These are phyloP conservation scores for Escovopsis weberi DNA, from an alignment of 2,329 filamentous ascomycete species.

Conservation along the genomic window DNA sequence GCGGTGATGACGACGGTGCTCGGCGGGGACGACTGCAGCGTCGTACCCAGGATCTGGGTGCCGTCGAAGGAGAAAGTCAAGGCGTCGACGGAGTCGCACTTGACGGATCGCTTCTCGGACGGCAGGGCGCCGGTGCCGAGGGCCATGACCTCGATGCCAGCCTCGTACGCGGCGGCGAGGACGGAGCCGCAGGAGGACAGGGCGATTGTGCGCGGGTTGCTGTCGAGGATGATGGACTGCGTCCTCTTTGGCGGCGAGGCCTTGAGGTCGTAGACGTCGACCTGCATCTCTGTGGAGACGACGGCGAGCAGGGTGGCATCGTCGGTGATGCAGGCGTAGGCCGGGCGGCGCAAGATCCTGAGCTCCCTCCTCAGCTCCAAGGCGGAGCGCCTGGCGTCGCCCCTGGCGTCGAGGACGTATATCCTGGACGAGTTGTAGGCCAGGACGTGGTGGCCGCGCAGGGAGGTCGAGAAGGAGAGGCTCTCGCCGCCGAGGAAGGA, in stretches of 20 bases:
- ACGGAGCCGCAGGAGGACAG: constrained; percentile 72
- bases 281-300: constrained; percentile 66
- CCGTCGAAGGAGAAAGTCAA: constrained; percentile 66
- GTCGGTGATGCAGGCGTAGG: constrained; percentile 65
- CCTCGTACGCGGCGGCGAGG: constrained; percentile 70
- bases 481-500: constrained; percentile 73
- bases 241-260: constrained; percentile 50
- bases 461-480: constrained; percentile 70
- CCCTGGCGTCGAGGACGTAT: constrained; percentile 57
- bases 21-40: constrained; percentile 46
- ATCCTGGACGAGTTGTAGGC: constrained; percentile 79
- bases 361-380: constrained; percentile 60
- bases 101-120: constrained; percentile 60
- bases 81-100: constrained; percentile 61
- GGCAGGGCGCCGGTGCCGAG: constrained; percentile 47
- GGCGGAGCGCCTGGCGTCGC: constrained; percentile 20
- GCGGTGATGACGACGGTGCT: constrained; percentile 66
- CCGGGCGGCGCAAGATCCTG: constrained; percentile 62
- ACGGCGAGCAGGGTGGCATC: constrained; percentile 65
- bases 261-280: constrained; percentile 68
- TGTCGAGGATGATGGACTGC: constrained; percentile 64
- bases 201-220: constrained; percentile 63
- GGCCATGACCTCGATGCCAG: constrained; percentile 78
- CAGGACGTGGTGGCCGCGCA: constrained; percentile 57
- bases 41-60: constrained; percentile 64